A percentile compares a stretch with the other conserved stretches of the same genome.
Evolutionary conservation across 1,139 yeast genomes (phyloP).

Genomic region (Sugiyamaella novakii): DNA sequence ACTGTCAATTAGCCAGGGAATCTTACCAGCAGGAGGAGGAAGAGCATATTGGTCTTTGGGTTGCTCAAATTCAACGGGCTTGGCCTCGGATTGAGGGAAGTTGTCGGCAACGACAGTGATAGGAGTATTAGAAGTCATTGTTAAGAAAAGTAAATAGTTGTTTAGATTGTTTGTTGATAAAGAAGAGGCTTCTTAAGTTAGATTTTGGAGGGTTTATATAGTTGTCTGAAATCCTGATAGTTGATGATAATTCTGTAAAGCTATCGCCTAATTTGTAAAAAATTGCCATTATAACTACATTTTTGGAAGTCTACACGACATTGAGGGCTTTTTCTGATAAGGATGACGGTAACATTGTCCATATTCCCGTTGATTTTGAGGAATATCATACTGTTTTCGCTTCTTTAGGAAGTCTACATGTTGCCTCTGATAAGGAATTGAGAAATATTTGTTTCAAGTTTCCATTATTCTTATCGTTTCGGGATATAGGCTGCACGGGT

Average conservation of each 20-base stretch:
- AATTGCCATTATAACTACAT: not conserved
- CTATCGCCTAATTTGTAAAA: not conserved
- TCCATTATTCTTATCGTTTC: too few species aligned
- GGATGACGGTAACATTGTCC: not conserved
- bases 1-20: too few species aligned
- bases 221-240: not conserved
- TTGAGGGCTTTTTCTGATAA: too few species aligned
- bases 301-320: slow-evolving; percentile 1
- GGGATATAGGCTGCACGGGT: too few species aligned
- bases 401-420: too few species aligned
- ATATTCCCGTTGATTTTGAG: too few species aligned
- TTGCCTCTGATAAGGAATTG: too few species aligned
- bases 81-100: slow-evolving; percentile 10
- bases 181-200: too few species aligned
- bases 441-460: too few species aligned
- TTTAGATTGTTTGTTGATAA: too few species aligned
- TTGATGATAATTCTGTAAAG: not conserved
- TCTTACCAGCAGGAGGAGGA: slow-evolving; percentile 21
- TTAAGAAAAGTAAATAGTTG: too few species aligned
- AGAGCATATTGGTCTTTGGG: slow-evolving; percentile 25
- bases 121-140: slow-evolving; percentile 21
- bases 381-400: too few species aligned
- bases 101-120: slow-evolving; percentile 12
- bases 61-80: slow-evolving; percentile 24
- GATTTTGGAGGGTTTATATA: slow-evolving; percentile 3